A percentile compares a stretch with the other conserved stretches of the same genome.
Conservation (phyloP, 148 eudicot genomes). For the Chenopodium formosanum region DNA sequence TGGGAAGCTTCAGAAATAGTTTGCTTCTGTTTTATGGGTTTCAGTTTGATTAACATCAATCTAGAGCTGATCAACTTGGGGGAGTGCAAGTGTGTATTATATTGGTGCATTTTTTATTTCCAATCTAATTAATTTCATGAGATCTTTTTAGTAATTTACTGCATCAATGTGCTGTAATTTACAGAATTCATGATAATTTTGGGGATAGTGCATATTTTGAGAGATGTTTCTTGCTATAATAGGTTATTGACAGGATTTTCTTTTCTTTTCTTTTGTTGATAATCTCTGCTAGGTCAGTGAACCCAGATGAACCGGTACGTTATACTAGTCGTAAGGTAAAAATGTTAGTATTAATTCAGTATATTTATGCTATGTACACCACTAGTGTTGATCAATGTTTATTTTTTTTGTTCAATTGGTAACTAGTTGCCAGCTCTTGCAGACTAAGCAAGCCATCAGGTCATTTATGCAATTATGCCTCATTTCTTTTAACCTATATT, state of each 20-base stretch:
- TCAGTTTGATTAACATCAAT: not conserved
- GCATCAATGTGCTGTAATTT: not conserved
- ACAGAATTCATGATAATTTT: not conserved
- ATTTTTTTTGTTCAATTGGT: not conserved
- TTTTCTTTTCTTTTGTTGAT: not conserved
- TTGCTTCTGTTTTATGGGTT: not conserved
- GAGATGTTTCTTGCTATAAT: not conserved
- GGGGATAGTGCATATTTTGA: not conserved
- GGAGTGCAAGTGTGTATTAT: not conserved
- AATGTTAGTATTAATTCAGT: constrained; percentile 6
- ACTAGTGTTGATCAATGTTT: not conserved
- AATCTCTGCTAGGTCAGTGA: constrained; percentile 44
- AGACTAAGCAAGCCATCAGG: constrained; percentile 9
- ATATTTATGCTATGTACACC: not conserved
- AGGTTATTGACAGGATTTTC: not conserved
- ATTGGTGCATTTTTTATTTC: not conserved
- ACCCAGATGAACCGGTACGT: constrained; percentile 36
- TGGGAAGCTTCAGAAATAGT: not conserved
- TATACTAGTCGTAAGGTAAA: constrained; percentile 34
- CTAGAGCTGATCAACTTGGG: not conserved
- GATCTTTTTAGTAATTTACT: not conserved
- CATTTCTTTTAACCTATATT: not conserved
- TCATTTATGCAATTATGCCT: constrained; percentile 1
- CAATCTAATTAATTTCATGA: not conserved
- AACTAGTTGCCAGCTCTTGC: constrained; percentile 1